Conservation (phyloP, 2,329 filamentous ascomycete genomes). For the Lecanicillium sp. region DNA sequence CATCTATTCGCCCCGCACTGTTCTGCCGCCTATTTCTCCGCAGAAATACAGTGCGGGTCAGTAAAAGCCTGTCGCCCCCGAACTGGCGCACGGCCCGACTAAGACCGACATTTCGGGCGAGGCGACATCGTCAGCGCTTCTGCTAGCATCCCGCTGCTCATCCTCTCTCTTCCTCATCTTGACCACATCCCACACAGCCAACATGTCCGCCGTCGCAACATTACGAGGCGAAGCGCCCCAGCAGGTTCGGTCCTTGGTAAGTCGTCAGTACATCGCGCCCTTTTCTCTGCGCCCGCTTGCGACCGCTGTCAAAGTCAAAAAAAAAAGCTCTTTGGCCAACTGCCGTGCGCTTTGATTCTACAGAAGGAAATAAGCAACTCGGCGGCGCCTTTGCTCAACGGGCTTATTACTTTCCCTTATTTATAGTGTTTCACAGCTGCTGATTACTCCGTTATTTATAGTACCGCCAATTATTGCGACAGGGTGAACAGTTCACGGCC, state of each 20-base stretch:
- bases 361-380: too few relatives aligned
- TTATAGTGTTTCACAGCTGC: neutral
- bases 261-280: conserved; percentile 20
- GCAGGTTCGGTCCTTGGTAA: conserved; percentile 52
- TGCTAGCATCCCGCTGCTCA: conserved; percentile 8
- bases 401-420: neutral
- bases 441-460: conserved; percentile 28
- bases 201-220: conserved; percentile 33
- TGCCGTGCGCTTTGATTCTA: neutral
- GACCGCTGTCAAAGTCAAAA: conserved; percentile 3
- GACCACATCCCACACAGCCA: conserved; percentile 20
- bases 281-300: conserved; percentile 2
- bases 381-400: neutral
- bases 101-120: conserved; percentile 13
- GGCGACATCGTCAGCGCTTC: conserved; percentile 7
- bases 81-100: conserved; percentile 11
- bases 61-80: neutral
- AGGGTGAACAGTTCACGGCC: conserved; percentile 77
- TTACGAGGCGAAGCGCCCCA: conserved; percentile 50
- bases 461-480: conserved; percentile 89
- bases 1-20: neutral
- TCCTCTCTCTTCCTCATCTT: neutral
- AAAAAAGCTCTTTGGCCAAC: neutral
- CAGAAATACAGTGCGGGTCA: conserved; percentile 9
- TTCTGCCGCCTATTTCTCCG: neutral